phyloP scores from a whole-genome alignment of 2,329 filamentous ascomycete genomes.

The Huntiella abstrusa region DNA sequence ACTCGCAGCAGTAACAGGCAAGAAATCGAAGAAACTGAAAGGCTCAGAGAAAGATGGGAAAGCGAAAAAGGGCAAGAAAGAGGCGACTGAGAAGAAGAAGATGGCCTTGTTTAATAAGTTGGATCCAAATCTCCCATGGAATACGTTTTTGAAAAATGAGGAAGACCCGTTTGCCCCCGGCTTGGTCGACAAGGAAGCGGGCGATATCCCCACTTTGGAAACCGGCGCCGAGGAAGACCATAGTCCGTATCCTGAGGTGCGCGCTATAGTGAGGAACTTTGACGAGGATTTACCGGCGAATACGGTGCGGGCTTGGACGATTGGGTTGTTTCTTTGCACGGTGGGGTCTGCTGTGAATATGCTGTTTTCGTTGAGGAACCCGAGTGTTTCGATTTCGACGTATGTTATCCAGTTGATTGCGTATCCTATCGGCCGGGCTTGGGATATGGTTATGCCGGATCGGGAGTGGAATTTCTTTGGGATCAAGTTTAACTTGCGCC shows the following conservation, averaged over 20 bases:
- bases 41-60: too few relatives aligned
- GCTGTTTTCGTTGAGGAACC: slow-evolving; percentile 40
- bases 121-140: slow-evolving; percentile 49
- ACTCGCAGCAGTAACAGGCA: too few relatives aligned
- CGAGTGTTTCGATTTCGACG: slow-evolving; percentile 38
- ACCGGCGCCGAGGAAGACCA: slow-evolving; percentile 42
- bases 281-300: slow-evolving; percentile 47
- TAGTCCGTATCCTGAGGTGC: slow-evolving; percentile 49
- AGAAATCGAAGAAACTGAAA: too few relatives aligned
- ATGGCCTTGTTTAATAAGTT: slow-evolving; percentile 13
- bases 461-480: slow-evolving; percentile 32
- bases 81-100: not conserved
- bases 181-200: slow-evolving; percentile 30
- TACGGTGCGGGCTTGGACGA: slow-evolving; percentile 44
- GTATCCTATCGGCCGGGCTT: slow-evolving; percentile 36
- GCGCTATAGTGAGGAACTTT: slow-evolving; percentile 44
- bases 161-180: slow-evolving; percentile 20
- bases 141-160: slow-evolving; percentile 27
- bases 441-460: slow-evolving; percentile 36
- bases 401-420: slow-evolving; percentile 44
- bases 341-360: slow-evolving; percentile 43
- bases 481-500: slow-evolving; percentile 34
- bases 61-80: too few relatives aligned
- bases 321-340: slow-evolving; percentile 41
- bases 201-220: slow-evolving; percentile 25